Evolutionary conservation across 2,329 filamentous ascomycete genomes (phyloP).

Genomic region (Fusarium penzigii): DNA sequence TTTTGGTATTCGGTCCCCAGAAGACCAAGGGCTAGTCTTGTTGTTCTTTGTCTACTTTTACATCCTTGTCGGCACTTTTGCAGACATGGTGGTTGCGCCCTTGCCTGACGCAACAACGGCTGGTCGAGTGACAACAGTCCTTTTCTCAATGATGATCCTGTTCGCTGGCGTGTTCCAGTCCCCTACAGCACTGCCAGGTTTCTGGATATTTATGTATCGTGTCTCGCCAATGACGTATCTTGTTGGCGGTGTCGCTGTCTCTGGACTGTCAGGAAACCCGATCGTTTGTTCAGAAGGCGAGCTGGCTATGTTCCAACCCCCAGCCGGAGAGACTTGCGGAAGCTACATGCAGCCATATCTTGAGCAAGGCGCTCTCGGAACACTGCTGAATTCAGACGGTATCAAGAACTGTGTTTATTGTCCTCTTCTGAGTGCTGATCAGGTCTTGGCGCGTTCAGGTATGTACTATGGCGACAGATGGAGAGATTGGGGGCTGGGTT

Average conservation of each 20-base stretch:
- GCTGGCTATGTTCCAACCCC: constrained; percentile 62
- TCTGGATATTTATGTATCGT: constrained; percentile 76
- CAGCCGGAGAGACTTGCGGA: constrained; percentile 41
- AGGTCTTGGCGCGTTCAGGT: constrained; percentile 16
- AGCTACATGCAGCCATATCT: constrained; percentile 59
- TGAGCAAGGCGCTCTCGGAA: constrained; percentile 36
- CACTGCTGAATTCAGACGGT: constrained; percentile 16
- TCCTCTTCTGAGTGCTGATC: constrained; percentile 10
- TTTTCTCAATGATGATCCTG: constrained; percentile 56
- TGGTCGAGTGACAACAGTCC: not conserved
- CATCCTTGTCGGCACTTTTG: constrained; percentile 66
- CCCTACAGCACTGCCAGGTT: constrained; percentile 56
- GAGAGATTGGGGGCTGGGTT: constrained; percentile 19
- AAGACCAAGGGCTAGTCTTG: constrained; percentile 61
- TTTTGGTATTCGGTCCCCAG: constrained; percentile 39
- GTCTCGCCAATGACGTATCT: constrained; percentile 64
- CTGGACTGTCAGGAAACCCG: constrained; percentile 56
- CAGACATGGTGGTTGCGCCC: constrained; percentile 66
- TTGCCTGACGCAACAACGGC: constrained; percentile 65
- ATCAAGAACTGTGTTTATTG: constrained; percentile 12
- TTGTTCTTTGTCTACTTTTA: constrained; percentile 63
- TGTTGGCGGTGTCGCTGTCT: constrained; percentile 60
- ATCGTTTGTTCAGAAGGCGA: constrained; percentile 55
- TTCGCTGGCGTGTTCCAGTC: constrained; percentile 63
- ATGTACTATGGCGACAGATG: constrained; percentile 20